Base-by-base conservation (phyloP, 2,329 filamentous ascomycete genomes). In the Fusarium subglutinans region DNA sequence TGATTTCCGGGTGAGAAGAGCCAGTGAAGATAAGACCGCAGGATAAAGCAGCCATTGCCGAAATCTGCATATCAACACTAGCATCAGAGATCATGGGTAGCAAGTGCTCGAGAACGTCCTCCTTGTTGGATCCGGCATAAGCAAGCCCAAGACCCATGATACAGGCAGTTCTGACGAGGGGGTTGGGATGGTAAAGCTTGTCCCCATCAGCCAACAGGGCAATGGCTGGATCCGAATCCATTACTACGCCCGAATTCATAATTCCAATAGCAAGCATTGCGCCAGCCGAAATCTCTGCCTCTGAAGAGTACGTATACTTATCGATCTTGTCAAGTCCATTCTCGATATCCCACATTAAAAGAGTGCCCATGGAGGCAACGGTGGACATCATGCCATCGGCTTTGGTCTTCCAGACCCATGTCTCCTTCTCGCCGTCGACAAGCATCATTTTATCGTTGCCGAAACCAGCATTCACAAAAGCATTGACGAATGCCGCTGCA, bases 361-460 rank as follows among this genome's bases (percentile, higher is more conserved):
- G 87, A 78, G 96, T 96, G 80, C 96, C 96, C 76, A 98, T 85
- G 2, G 96, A 98, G 9, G 97, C 97, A 44, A 97, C 93, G 1
- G 96, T 98, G 3, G 96, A 98, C 84, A 98, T 89, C 95, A 98
- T 98, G 73, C 96, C 96, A 79, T 98, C 95, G 47, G 97, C 95
- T 84, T 99, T 99, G 26, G 97, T 98, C 87, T 98, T 99, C 94
- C 95, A 99, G 9, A 99, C 94, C 96, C 96, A 99, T 73, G 93
- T 94, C 78, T 93, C 92, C 86, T 97, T 97, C 73, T 95, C 92
- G 67, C 94, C 92, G 26, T 96, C 93, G 47, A 94, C 92, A 66
- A 98, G 87, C 96, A 99, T 98, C 90, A 99, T 93, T 87, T 98
- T 98, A 83, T 99, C 96, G 66, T 95, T 93, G 48, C 95, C 94